Evolutionary conservation across 768 basidiomycete species (phyloP).

Genomic region (Phylloporus sp.): DNA sequence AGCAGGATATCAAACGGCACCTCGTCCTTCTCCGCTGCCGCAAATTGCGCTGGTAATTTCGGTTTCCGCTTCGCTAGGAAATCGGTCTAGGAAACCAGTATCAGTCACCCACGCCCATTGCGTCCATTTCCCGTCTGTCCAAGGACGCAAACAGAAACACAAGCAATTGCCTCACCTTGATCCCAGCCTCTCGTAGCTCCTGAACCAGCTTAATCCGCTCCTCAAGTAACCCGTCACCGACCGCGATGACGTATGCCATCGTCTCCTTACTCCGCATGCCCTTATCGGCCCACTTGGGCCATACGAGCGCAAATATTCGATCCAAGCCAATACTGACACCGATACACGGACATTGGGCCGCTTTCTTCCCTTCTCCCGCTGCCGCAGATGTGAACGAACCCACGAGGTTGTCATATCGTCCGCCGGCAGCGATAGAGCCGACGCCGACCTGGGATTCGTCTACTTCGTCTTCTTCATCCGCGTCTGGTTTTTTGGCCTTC

Average conservation of each 20-base stretch:
- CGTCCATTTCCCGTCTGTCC: not conserved
- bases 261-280: conserved; percentile 86
- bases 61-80: conserved; percentile 93
- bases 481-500: conserved; percentile 35
- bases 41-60: conserved; percentile 82
- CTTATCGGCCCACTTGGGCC: conserved; percentile 79
- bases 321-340: conserved; percentile 93
- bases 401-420: conserved; percentile 93
- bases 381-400: conserved; percentile 86
- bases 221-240: conserved; percentile 83
- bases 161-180: conserved; percentile 65
- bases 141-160: no score
- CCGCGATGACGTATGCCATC: conserved; percentile 89
- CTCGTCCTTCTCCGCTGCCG: conserved; percentile 85
- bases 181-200: conserved; percentile 79
- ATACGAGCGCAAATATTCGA: conserved; percentile 85
- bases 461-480: conserved; percentile 71
- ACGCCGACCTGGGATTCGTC: conserved; percentile 94
- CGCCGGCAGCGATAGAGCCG: conserved; percentile 99
- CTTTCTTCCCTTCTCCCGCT: conserved; percentile 68
- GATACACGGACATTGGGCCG: conserved; percentile 73
- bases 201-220: conserved; percentile 80
- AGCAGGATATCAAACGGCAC: conserved; percentile 92
- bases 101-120: not conserved
- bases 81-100: conserved; percentile 57